phyloP scores from a whole-genome alignment of 169 alveolate genomes.

The Babesia ovis region DNA sequence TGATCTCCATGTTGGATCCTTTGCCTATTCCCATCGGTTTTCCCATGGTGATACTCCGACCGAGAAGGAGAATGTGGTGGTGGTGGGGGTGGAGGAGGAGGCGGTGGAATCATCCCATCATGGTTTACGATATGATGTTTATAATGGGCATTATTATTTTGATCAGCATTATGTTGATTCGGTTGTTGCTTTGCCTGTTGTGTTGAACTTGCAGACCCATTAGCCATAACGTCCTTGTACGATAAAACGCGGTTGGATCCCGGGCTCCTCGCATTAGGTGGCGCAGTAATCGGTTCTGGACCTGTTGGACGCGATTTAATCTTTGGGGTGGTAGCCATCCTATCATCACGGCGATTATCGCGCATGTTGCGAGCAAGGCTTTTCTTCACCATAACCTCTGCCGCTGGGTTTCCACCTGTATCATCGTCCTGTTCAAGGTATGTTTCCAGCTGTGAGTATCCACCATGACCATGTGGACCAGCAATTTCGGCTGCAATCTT shows the following conservation, averaged over 20 bases:
- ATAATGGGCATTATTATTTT: not conserved
- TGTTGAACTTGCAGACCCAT: not conserved
- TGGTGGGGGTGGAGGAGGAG: too few relatives aligned
- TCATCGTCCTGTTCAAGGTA: conserved; percentile 74
- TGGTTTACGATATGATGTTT: not conserved
- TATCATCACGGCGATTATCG: conserved; percentile 10
- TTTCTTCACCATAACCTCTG: conserved; percentile 23
- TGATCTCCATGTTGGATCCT: too few relatives aligned
- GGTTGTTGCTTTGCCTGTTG: too few relatives aligned
- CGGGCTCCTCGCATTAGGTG: not conserved
- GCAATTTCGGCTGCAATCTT: conserved; percentile 72
- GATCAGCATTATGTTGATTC: too few relatives aligned
- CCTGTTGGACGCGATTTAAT: conserved; percentile 13
- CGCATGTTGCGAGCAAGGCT: not conserved
- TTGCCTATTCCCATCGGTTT: too few relatives aligned
- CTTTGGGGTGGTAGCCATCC: not conserved
- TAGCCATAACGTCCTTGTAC: conserved; percentile 13
- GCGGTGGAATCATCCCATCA: not conserved
- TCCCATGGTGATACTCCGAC: too few relatives aligned
- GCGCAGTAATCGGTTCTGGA: not conserved
- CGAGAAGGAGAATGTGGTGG: too few relatives aligned
- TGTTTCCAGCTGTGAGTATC: conserved; percentile 66
- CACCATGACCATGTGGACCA: conserved; percentile 62
- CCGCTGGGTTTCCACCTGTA: not conserved
- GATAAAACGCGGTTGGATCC: not conserved